Conservation (phyloP, 140 eudicot species). For the Senecio squalidus region DNA sequence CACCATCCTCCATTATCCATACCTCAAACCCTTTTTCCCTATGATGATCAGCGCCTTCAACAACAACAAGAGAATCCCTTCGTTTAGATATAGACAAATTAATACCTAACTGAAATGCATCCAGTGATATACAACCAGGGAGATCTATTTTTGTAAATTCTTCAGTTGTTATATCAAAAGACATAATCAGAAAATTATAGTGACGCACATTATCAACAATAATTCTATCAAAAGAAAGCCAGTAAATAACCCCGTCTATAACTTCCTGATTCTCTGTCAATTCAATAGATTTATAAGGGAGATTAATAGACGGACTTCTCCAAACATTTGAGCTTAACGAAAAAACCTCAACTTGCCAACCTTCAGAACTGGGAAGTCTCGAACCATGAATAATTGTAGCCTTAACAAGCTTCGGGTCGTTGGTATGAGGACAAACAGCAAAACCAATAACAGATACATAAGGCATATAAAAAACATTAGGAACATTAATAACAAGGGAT, state of each 20-base stretch:
- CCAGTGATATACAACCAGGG: background rate
- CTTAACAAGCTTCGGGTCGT: background rate
- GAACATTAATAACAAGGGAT: background rate
- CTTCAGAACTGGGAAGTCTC: too few species aligned
- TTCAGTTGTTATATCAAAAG: background rate
- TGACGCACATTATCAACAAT: background rate
- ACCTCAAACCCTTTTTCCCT: background rate
- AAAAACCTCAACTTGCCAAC: background rate
- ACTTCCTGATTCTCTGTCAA: background rate
- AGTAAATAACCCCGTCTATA: background rate
- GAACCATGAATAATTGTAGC: background rate
- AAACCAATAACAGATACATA: background rate
- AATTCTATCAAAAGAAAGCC: background rate
- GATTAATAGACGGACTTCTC: background rate
- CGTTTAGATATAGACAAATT: background rate
- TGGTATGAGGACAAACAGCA: background rate
- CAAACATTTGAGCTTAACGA: background rate
- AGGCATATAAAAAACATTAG: background rate
- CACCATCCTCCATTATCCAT: background rate
- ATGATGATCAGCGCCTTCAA: too few species aligned
- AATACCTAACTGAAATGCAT: too few species aligned
- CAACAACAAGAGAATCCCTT: background rate
- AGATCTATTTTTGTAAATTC: background rate
- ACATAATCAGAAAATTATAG: background rate
- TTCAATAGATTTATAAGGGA: background rate